Evolutionary conservation across 2,329 filamentous ascomycete genomes (phyloP).

Genomic region (Emericellopsis atlantica): DNA sequence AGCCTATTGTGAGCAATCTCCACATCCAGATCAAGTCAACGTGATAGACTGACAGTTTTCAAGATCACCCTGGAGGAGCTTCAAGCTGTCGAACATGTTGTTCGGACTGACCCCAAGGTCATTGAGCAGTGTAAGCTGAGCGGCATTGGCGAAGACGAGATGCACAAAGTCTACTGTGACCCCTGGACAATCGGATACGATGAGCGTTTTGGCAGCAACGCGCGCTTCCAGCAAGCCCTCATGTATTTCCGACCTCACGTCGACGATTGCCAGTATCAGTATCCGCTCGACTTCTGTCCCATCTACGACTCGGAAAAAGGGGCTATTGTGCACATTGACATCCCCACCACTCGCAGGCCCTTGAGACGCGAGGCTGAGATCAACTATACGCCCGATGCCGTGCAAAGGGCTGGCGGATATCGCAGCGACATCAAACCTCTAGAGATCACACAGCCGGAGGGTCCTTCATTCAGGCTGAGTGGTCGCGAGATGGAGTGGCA

Average conservation of each 20-base stretch:
- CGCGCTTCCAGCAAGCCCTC: slow-evolving; percentile 79
- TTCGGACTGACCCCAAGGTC: slow-evolving; percentile 68
- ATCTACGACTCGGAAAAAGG: slow-evolving; percentile 76
- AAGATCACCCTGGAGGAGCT: slow-evolving; percentile 88
- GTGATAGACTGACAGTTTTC: slow-evolving; percentile 4
- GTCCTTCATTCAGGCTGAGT: slow-evolving; percentile 42
- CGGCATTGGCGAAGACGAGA: slow-evolving; percentile 67
- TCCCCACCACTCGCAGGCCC: slow-evolving; percentile 65
- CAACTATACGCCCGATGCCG: slow-evolving; percentile 66
- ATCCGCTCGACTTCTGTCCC: slow-evolving; percentile 85
- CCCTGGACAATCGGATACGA: slow-evolving; percentile 95
- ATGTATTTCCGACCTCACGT: slow-evolving; percentile 88
- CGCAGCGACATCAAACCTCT: slow-evolving; percentile 72
- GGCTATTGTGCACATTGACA: slow-evolving; percentile 70
- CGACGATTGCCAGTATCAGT: slow-evolving; percentile 84
- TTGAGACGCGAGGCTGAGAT: slow-evolving; percentile 38
- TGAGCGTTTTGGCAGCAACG: slow-evolving; percentile 67
- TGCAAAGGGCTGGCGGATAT: slow-evolving; percentile 65
- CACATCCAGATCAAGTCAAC: not conserved
- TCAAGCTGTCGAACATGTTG: slow-evolving; percentile 63
- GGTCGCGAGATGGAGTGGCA: slow-evolving; percentile 36
- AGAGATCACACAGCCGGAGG: slow-evolving; percentile 77
- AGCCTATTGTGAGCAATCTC: slow-evolving; percentile 53
- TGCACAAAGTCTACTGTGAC: slow-evolving; percentile 94
- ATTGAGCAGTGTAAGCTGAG: slow-evolving; percentile 82